Percentiles rank a stretch among this genome's conserved stretches.
phyloP scores from a whole-genome alignment of 2,329 filamentous ascomycete genomes.

The Nothophaeocryptopus gaeumannii region DNA sequence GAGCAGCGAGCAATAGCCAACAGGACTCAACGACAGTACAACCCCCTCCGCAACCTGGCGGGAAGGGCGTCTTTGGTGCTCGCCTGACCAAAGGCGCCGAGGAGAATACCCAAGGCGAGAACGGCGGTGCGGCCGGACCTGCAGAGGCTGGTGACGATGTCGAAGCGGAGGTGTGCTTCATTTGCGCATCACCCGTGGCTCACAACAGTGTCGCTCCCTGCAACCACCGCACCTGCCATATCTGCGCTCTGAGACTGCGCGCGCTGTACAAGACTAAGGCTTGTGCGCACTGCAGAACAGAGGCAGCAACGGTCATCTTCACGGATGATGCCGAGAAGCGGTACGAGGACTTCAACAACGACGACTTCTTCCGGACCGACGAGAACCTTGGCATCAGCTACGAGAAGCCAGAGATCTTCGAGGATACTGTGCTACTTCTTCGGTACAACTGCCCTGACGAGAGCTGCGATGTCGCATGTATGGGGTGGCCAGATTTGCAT shows the following conservation, averaged over 20 bases:
- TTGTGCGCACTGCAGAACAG: slow-evolving; percentile 88
- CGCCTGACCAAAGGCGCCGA: slow-evolving; percentile 49
- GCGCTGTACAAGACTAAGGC: slow-evolving; percentile 95
- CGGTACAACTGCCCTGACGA: slow-evolving; percentile 92
- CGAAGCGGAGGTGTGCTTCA: slow-evolving; percentile 83
- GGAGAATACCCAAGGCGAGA: slow-evolving; percentile 34
- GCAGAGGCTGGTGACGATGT: slow-evolving; percentile 30
- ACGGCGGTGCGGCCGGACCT: slow-evolving; percentile 16
- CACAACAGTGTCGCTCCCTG: slow-evolving; percentile 89
- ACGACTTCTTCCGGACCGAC: slow-evolving; percentile 75
- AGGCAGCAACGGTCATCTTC: slow-evolving; percentile 82
- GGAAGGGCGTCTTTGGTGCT: slow-evolving; percentile 44
- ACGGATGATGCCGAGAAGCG: slow-evolving; percentile 79
- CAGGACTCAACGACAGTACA: slow-evolving; percentile 28
- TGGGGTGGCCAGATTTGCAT: slow-evolving; percentile 75
- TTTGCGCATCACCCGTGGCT: slow-evolving; percentile 85
- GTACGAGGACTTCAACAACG: slow-evolving; percentile 75
- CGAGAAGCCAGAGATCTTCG: slow-evolving; percentile 81
- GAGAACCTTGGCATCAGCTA: slow-evolving; percentile 89
- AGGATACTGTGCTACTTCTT: slow-evolving; percentile 82
- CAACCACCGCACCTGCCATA: slow-evolving; percentile 95
- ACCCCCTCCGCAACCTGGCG: slow-evolving; percentile 39
- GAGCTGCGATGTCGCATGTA: slow-evolving; percentile 79
- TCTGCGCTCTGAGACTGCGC: slow-evolving; percentile 85
- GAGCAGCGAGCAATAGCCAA: slow-evolving; percentile 30